These are phyloP conservation scores for Bondarzewia mesenterica DNA, from an alignment of 1,284 basidiomycete genomes.

Conservation along the genomic window DNA sequence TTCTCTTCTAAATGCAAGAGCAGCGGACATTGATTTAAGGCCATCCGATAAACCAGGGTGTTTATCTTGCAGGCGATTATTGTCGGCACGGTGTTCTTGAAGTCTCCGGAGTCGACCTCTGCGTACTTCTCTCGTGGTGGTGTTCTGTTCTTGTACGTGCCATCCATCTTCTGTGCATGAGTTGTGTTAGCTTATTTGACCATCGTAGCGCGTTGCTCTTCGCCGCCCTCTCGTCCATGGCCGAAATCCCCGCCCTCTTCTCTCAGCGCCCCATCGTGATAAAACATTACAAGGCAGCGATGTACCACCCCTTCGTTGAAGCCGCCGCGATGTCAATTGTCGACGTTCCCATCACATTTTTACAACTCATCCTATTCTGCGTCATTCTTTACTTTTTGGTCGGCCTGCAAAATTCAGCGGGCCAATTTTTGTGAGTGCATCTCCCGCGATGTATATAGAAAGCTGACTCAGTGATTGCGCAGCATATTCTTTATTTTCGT, in stretches of 20 bases:
- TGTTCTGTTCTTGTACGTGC: constrained; percentile 56
- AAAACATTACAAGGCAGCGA: constrained; percentile 47
- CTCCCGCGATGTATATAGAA: not conserved
- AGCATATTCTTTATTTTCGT: constrained; percentile 50
- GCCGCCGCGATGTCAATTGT: constrained; percentile 63
- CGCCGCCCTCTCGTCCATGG: constrained; percentile 46
- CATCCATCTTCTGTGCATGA: constrained; percentile 4
- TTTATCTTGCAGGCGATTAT: constrained; percentile 65
- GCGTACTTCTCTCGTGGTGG: constrained; percentile 80
- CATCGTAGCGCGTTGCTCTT: constrained; percentile 42
- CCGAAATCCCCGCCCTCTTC: constrained; percentile 71
- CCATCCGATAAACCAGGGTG: constrained; percentile 18
- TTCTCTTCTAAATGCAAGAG: too few species aligned
- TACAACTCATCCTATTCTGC: constrained; percentile 40
- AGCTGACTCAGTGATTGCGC: not conserved
- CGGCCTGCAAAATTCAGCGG: constrained; percentile 40
- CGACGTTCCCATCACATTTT: constrained; percentile 58
- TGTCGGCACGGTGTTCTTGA: constrained; percentile 71
- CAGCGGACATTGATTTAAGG: too few species aligned
- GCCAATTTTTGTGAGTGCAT: constrained; percentile 51
- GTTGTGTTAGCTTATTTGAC: not conserved
- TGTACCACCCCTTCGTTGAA: constrained; percentile 63
- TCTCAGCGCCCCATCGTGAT: constrained; percentile 66
- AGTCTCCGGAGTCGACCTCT: constrained; percentile 49
- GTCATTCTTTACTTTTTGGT: constrained; percentile 63